phyloP scores from a whole-genome alignment of 2,329 filamentous ascomycete species.

The Pseudogymnoascus sp. region DNA sequence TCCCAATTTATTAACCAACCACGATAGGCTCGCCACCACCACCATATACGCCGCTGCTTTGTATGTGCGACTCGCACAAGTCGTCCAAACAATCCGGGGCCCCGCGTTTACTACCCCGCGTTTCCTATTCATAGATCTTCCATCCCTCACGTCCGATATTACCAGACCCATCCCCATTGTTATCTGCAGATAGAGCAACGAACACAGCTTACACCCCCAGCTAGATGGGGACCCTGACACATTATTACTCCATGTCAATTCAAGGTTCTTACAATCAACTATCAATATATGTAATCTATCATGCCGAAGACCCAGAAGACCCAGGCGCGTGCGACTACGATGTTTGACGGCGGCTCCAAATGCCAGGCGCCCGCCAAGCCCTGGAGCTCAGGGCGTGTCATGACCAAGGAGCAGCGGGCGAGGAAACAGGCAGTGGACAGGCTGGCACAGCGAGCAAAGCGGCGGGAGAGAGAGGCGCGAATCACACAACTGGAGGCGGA shows the following conservation, averaged over 20 bases:
- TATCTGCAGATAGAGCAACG: background rate
- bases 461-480: conserved; percentile 77
- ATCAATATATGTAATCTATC: background rate
- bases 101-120: background rate
- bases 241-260: background rate
- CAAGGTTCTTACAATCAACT: background rate
- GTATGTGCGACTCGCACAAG: background rate
- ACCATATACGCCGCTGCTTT: background rate
- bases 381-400: background rate
- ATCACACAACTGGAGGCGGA: conserved; percentile 37
- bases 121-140: background rate
- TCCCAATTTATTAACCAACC: background rate
- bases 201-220: background rate
- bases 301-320: background rate
- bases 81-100: background rate
- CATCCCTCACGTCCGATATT: background rate
- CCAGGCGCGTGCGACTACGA: background rate
- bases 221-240: background rate
- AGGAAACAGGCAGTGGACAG: conserved; percentile 88
- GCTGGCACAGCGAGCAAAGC: conserved; percentile 81
- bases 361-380: background rate
- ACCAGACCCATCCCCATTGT: background rate
- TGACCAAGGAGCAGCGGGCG: conserved; percentile 66
- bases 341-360: background rate
- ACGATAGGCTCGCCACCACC: background rate